These are phyloP conservation scores for Marasmius tenuissimus DNA, from an alignment of 1,284 basidiomycete genomes.

Conservation along the genomic window DNA sequence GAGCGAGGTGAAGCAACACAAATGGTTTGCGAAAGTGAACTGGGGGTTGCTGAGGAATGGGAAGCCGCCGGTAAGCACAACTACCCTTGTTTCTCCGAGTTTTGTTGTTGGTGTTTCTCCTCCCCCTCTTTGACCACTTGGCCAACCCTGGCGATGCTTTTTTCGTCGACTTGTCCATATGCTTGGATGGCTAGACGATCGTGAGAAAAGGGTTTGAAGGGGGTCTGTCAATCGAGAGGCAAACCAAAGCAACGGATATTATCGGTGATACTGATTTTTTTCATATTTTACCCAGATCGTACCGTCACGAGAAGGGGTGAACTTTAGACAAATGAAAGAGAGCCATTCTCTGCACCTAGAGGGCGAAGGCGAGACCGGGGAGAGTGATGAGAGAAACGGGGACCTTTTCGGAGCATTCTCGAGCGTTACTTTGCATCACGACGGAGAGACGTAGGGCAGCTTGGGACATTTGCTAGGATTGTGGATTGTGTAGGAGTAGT, in stretches of 20 bases:
- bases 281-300: conserved; percentile 61
- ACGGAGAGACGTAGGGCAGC: conserved; percentile 56
- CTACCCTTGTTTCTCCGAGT: conserved; percentile 27
- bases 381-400: conserved; percentile 38
- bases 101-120: no score
- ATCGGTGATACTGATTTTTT: not conserved
- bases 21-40: conserved; percentile 96
- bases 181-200: not conserved
- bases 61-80: conserved; percentile 76
- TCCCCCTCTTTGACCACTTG: not conserved
- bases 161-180: not conserved
- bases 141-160: not conserved
- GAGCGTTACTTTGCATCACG: conserved; percentile 85
- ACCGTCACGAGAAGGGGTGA: conserved; percentile 82
- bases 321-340: conserved; percentile 91
- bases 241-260: not conserved
- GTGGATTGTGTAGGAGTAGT: conserved; percentile 9
- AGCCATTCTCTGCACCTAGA: conserved; percentile 89
- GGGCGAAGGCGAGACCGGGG: conserved; percentile 42
- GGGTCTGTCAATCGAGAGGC: conserved; percentile 17
- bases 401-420: conserved; percentile 83
- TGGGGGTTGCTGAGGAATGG: conserved; percentile 96
- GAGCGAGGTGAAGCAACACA: conserved; percentile 98
- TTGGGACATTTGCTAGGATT: conserved; percentile 7
- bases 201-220: not conserved